These are phyloP conservation scores for Penicillium sp. DNA, from an alignment of 2,329 filamentous ascomycete species.

Conservation along the genomic window DNA sequence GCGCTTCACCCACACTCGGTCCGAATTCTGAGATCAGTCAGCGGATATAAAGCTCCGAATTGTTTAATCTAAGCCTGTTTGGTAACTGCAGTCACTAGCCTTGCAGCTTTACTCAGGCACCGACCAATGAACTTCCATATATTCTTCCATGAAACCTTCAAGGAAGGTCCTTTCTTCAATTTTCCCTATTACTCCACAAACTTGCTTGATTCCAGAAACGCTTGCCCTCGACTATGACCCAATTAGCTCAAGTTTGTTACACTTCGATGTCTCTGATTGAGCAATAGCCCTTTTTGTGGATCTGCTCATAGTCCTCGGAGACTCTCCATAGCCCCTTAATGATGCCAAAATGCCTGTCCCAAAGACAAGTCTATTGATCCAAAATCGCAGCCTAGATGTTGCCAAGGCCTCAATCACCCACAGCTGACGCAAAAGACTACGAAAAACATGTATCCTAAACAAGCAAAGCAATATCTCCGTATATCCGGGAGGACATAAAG, in stretches of 20 bases:
- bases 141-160: neutral
- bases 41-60: neutral
- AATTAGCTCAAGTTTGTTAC: neutral
- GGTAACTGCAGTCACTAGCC: neutral
- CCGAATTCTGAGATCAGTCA: neutral
- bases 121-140: neutral
- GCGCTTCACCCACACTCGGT: neutral
- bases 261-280: neutral
- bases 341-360: neutral
- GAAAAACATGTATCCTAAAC: neutral
- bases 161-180: neutral
- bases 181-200: neutral
- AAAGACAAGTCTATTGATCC: neutral
- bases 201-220: neutral
- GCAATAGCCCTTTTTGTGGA: neutral
- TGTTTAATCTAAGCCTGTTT: neutral
- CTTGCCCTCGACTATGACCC: neutral
- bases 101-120: neutral
- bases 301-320: neutral
- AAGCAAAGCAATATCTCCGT: neutral
- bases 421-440: neutral
- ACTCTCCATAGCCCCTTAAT: neutral
- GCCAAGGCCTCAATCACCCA: neutral
- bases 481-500: neutral
- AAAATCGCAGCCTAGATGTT: neutral